phyloP scores from a whole-genome alignment of 306 rosid genomes.

The Cucumis melo region DNA sequence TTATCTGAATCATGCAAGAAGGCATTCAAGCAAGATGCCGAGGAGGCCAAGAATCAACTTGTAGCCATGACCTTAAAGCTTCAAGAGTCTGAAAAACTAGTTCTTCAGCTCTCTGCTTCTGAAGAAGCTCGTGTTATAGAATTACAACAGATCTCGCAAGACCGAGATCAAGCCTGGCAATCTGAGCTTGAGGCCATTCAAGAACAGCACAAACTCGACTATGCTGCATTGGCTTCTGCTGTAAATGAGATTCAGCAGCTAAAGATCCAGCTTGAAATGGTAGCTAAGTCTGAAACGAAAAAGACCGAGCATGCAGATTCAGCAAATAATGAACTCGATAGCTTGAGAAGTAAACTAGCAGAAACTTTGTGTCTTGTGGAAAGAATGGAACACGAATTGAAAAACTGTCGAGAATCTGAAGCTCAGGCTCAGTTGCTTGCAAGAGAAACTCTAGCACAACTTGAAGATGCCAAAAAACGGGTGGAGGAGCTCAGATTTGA shows the following conservation, averaged over 20 bases:
- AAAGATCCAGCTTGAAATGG: constrained; percentile 49
- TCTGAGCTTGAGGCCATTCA: constrained; percentile 35
- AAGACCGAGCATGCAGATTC: constrained; percentile 32
- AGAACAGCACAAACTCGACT: constrained; percentile 38
- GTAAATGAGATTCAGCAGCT: constrained; percentile 55
- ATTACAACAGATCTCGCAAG: constrained; percentile 38
- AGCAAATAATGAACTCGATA: constrained; percentile 40
- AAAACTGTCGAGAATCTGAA: constrained; percentile 50
- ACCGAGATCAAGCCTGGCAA: constrained; percentile 34
- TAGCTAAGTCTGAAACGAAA: constrained; percentile 32
- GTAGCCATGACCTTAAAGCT: constrained; percentile 45
- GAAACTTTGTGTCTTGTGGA: constrained; percentile 52
- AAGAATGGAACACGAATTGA: constrained; percentile 42
- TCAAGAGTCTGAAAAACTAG: constrained; percentile 48
- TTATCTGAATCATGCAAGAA: constrained; percentile 56
- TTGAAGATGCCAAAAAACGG: constrained; percentile 44
- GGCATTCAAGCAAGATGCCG: constrained; percentile 60
- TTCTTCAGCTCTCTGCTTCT: constrained; percentile 37
- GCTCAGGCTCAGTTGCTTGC: constrained; percentile 40
- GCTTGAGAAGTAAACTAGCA: constrained; percentile 47
- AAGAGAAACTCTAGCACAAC: constrained; percentile 50
- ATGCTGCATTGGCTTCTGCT: constrained; percentile 49
- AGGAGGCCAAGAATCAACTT: constrained; percentile 46
- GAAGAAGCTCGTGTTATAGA: constrained; percentile 39
- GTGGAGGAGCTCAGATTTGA: constrained; percentile 49